A percentile compares a stretch with the other conserved stretches of the same genome.
phyloP scores from a whole-genome alignment of 2,329 filamentous ascomycete genomes.

The Sarocladium oryzae region DNA sequence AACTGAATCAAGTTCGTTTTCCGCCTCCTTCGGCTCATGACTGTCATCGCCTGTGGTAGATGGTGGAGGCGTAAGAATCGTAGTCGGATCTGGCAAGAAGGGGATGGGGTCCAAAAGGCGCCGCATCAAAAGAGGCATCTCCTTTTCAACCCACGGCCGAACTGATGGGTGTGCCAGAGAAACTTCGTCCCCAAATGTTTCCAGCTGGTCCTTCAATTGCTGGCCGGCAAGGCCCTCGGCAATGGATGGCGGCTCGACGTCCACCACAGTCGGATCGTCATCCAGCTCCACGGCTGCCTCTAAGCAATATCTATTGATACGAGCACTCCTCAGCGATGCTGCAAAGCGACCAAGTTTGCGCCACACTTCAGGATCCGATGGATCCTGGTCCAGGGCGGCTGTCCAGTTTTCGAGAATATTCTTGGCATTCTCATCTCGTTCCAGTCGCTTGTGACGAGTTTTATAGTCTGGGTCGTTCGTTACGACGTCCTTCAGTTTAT shows the following conservation, averaged over 20 bases:
- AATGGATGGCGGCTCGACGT: constrained; percentile 56
- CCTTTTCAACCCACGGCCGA: constrained; percentile 46
- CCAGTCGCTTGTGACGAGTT: constrained; percentile 19
- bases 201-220: constrained; percentile 50
- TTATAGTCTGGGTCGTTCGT: constrained; percentile 47
- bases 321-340: constrained; percentile 48
- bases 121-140: constrained; percentile 44
- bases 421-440: constrained; percentile 27
- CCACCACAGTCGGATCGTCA: constrained; percentile 56
- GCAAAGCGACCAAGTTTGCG: constrained; percentile 52
- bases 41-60: constrained; percentile 12
- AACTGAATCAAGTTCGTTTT: constrained; percentile 14
- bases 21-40: constrained; percentile 14
- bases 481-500: constrained; percentile 37
- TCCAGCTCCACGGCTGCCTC: constrained; percentile 62
- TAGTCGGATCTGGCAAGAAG: constrained; percentile 50
- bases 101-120: constrained; percentile 56
- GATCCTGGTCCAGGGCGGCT: constrained; percentile 56
- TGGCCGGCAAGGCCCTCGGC: constrained; percentile 58
- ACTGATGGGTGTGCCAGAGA: constrained; percentile 55
- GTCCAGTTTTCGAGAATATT: constrained; percentile 51
- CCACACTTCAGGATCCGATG: constrained; percentile 63
- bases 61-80: constrained; percentile 26
- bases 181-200: constrained; percentile 47
- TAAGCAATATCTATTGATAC: constrained; percentile 55